A percentile compares a stretch with the other conserved stretches of the same genome.
Conservation (phyloP, 2,329 filamentous ascomycete species). For the Seiridium cupressi region DNA sequence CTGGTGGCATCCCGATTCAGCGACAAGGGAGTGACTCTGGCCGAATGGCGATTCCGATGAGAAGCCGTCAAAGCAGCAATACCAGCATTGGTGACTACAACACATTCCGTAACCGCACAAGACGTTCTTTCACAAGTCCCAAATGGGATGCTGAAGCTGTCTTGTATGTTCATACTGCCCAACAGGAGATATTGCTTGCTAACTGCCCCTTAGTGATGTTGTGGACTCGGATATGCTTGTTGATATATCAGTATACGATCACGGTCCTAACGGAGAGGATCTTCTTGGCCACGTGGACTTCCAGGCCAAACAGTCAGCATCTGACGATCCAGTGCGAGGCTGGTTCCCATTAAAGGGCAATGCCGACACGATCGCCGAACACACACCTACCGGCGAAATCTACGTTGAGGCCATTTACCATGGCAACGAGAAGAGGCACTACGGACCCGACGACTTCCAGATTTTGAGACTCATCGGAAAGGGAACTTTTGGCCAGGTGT, state of each 20-base stretch:
- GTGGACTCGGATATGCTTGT: constrained; percentile 88
- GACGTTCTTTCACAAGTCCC: constrained; percentile 70
- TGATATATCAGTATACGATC: constrained; percentile 92
- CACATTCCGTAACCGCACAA: constrained; percentile 56
- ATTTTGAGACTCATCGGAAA: constrained; percentile 96
- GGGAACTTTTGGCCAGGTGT: constrained; percentile 97
- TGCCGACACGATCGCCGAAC: constrained; percentile 67
- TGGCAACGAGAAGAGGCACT: constrained; percentile 83
- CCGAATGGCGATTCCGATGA: constrained; percentile 93
- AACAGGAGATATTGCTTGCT: not conserved
- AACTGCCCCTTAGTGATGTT: constrained; percentile 67
- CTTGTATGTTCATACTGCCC: constrained; percentile 65
- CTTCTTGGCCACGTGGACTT: constrained; percentile 91
- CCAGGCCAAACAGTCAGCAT: constrained; percentile 62
- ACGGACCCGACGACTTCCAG: constrained; percentile 92
- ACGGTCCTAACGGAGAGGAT: constrained; percentile 73
- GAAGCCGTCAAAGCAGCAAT: constrained; percentile 93
- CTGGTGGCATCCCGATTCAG: constrained; percentile 59
- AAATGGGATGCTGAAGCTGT: constrained; percentile 94
- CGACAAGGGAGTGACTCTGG: constrained; percentile 79
- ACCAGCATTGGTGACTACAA: constrained; percentile 74
- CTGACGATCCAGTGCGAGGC: constrained; percentile 69
- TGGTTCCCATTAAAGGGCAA: constrained; percentile 85
- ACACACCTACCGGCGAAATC: constrained; percentile 81
- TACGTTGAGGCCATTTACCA: constrained; percentile 85